phyloP scores from a whole-genome alignment of 345 rosid species.

The Ricinus communis region DNA sequence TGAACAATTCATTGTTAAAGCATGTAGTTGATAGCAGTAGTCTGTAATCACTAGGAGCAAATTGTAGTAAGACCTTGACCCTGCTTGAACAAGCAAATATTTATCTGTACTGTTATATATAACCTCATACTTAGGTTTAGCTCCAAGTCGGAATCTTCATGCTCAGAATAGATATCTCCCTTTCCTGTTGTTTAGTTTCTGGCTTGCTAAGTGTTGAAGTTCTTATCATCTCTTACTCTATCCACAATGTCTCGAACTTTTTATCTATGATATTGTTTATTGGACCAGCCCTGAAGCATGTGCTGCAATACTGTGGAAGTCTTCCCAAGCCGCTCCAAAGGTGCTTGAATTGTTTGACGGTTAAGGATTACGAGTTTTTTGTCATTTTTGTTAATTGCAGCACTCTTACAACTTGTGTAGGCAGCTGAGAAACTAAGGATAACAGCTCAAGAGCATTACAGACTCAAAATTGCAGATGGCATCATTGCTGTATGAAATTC shows the following conservation, averaged over 20 bases:
- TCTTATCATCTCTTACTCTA: background rate
- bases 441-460: conserved; percentile 37
- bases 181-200: too few relatives aligned
- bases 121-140: too few relatives aligned
- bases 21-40: too few relatives aligned
- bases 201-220: too few relatives aligned
- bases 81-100: too few relatives aligned
- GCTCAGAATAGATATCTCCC: too few relatives aligned
- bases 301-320: conserved; percentile 35
- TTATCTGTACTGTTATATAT: too few relatives aligned
- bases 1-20: too few relatives aligned
- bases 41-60: too few relatives aligned
- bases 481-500: conserved; percentile 28
- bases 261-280: conserved; percentile 14
- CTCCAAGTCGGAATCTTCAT: too few relatives aligned
- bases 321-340: conserved; percentile 34
- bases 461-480: conserved; percentile 33
- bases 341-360: conserved; percentile 11
- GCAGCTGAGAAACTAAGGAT: conserved; percentile 35
- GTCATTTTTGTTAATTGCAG: background rate
- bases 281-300: conserved; percentile 34
- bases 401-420: conserved; percentile 6
- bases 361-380: background rate
- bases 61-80: too few relatives aligned
- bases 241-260: conserved; percentile 1